Evolutionary conservation across 495 filamentous ascomycete species (phyloP).

Genomic region (Penicilliopsis zonata): DNA sequence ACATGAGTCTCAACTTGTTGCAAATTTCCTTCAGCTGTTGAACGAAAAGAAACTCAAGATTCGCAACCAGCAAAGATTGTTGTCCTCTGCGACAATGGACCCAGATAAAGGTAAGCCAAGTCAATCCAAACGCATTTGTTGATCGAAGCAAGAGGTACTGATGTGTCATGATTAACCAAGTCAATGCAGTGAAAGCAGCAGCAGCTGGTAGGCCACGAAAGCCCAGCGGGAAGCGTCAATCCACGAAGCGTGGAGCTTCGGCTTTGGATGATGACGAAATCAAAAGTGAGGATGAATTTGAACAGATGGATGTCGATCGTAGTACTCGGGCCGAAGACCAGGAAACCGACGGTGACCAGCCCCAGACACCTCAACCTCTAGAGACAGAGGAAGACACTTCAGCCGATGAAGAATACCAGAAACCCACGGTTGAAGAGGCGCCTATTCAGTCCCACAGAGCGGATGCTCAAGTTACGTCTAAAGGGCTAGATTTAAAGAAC

Average conservation of each 20-base stretch:
- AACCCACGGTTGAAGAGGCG: constrained; percentile 1
- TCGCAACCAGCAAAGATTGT: constrained; percentile 60
- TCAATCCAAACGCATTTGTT: not conserved
- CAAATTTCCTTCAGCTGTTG: constrained; percentile 58
- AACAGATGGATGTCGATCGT: constrained; percentile 48
- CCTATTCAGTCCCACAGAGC: not conserved
- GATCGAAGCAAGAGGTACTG: not conserved
- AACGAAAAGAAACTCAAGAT: constrained; percentile 93
- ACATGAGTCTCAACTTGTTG: constrained; percentile 57
- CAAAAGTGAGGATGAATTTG: constrained; percentile 40
- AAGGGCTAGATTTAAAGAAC: constrained; percentile 7
- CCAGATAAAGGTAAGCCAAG: constrained; percentile 23
- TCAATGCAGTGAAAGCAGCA: constrained; percentile 14
- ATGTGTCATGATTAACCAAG: constrained; percentile 6
- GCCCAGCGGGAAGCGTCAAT: constrained; percentile 8
- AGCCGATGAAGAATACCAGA: constrained; percentile 15
- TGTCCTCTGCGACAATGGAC: constrained; percentile 49
- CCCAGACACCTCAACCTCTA: constrained; percentile 19
- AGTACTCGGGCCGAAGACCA: constrained; percentile 14
- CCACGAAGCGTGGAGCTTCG: constrained; percentile 31
- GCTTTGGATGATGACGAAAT: constrained; percentile 11
- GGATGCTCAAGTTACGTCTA: not conserved
- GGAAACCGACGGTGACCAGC: constrained; percentile 27
- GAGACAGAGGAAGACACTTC: constrained; percentile 33
- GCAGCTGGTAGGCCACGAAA: constrained; percentile 4